Evolutionary conservation across 1,284 basidiomycete species (phyloP).

Genomic region (Exobasidium cylindrosporum): DNA sequence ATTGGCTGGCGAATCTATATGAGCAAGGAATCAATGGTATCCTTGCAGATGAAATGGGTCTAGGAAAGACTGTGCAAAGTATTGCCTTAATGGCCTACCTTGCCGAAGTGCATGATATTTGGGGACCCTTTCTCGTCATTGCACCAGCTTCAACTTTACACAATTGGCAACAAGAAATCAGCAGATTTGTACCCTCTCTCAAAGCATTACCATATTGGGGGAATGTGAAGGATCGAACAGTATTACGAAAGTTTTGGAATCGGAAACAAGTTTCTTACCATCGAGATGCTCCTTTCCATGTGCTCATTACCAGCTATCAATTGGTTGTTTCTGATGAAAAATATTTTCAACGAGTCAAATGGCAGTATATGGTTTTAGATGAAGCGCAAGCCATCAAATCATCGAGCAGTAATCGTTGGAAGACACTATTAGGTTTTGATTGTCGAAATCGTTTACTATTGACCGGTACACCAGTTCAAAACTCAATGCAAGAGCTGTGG

Average conservation of each 20-base stretch:
- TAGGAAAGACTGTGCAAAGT: constrained; percentile 87
- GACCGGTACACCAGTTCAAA: constrained; percentile 98
- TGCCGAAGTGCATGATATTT: constrained; percentile 95
- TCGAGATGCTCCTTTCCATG: constrained; percentile 91
- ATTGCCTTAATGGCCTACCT: constrained; percentile 95
- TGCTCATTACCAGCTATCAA: constrained; percentile 96
- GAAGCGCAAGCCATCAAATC: constrained; percentile 99
- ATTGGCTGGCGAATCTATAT: constrained; percentile 96
- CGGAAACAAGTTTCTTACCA: constrained; percentile 89
- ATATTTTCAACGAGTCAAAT: constrained; percentile 95
- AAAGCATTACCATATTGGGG: constrained; percentile 99
- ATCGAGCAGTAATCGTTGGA: constrained; percentile 94
- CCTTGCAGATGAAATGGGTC: constrained; percentile 76
- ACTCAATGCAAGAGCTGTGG: constrained; percentile 99
- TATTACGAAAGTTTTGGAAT: constrained; percentile 95
- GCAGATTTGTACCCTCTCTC: constrained; percentile 86
- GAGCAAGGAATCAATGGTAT: constrained; percentile 81
- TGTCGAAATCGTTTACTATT: constrained; percentile 92
- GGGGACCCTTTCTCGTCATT: constrained; percentile 99
- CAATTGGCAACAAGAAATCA: constrained; percentile 99
- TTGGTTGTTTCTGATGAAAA: constrained; percentile 96
- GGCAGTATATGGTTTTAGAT: constrained; percentile 99
- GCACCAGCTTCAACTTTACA: constrained; percentile 96
- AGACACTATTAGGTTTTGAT: constrained; percentile 90
- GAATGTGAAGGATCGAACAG: constrained; percentile 90